Percentiles rank a stretch among this genome's conserved stretches.
Conservation (phyloP, 1,284 basidiomycete species). For the Ceratobasidium sp. region DNA sequence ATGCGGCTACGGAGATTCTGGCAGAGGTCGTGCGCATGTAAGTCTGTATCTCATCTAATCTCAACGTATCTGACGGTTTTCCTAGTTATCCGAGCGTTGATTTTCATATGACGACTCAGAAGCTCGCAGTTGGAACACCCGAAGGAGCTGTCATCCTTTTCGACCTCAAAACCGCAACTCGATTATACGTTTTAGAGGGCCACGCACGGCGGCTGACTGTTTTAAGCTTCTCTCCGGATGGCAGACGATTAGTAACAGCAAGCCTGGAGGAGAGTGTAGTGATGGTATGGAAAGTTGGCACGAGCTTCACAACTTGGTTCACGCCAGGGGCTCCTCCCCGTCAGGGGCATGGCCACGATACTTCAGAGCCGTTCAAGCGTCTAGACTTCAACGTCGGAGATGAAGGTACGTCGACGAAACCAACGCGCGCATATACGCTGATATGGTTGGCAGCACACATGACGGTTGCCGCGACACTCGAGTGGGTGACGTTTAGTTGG, state of each 20-base stretch:
- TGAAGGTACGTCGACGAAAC: conserved; percentile 55
- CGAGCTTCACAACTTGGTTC: conserved; percentile 89
- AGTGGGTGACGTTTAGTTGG: conserved; percentile 87
- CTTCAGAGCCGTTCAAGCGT: conserved; percentile 87
- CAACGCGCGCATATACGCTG: conserved; percentile 10
- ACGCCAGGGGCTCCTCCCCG: conserved; percentile 91
- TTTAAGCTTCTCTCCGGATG: conserved; percentile 93
- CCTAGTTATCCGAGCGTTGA: conserved; percentile 90
- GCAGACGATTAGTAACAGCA: conserved; percentile 88
- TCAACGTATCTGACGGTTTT: neutral
- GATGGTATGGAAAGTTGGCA: conserved; percentile 92
- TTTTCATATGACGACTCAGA: conserved; percentile 88
- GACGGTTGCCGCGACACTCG: conserved; percentile 77
- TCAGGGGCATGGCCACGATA: conserved; percentile 78
- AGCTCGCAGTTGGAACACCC: conserved; percentile 92
- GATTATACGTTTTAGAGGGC: conserved; percentile 94
- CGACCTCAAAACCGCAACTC: conserved; percentile 95
- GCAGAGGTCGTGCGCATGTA: conserved; percentile 91
- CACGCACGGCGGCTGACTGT: conserved; percentile 85
- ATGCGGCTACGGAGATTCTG: conserved; percentile 93
- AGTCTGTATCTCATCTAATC: conserved; percentile 54
- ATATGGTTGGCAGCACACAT: conserved; percentile 68
- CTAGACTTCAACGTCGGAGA: conserved; percentile 74
- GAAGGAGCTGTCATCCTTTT: conserved; percentile 97
- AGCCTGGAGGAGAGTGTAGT: conserved; percentile 87